Conservation (phyloP, 768 basidiomycete species). For the Mycena filopes region DNA sequence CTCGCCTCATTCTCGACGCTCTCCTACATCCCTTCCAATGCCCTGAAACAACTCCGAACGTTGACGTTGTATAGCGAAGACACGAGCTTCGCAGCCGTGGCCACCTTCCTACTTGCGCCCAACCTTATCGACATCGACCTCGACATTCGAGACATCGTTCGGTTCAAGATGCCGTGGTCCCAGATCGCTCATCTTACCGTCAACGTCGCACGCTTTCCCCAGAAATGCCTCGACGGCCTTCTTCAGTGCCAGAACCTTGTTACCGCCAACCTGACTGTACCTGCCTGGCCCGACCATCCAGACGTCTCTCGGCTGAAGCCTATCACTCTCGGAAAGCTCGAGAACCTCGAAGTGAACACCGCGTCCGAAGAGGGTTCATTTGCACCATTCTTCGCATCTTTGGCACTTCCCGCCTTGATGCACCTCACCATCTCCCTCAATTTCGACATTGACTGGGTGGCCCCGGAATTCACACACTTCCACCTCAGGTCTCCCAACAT, state of each 20-base stretch:
- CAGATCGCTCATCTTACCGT: constrained; percentile 4
- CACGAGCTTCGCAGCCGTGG: not conserved
- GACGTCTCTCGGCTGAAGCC: not conserved
- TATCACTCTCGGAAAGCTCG: not conserved
- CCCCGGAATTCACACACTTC: constrained; percentile 10
- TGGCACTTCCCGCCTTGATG: constrained; percentile 18
- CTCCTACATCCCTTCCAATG: not conserved
- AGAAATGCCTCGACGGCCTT: not conserved
- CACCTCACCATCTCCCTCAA: not conserved
- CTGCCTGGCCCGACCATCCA: not conserved
- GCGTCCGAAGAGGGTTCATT: not conserved
- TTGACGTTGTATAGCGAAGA: not conserved
- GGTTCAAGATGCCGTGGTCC: constrained; percentile 16
- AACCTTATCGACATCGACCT: not conserved
- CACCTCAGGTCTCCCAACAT: constrained; percentile 17
- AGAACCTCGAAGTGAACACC: not conserved
- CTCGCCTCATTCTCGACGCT: not conserved
- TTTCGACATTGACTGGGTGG: too few species aligned
- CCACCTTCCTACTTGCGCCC: not conserved
- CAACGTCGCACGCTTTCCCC: not conserved
- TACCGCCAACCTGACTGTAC: not conserved
- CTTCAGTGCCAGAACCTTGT: constrained; percentile 7
- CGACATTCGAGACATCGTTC: not conserved
- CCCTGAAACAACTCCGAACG: not conserved
- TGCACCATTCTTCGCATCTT: constrained; percentile 6